phyloP scores from a whole-genome alignment of 2,329 filamentous ascomycete species.

The Tricladium varicosporioides region DNA sequence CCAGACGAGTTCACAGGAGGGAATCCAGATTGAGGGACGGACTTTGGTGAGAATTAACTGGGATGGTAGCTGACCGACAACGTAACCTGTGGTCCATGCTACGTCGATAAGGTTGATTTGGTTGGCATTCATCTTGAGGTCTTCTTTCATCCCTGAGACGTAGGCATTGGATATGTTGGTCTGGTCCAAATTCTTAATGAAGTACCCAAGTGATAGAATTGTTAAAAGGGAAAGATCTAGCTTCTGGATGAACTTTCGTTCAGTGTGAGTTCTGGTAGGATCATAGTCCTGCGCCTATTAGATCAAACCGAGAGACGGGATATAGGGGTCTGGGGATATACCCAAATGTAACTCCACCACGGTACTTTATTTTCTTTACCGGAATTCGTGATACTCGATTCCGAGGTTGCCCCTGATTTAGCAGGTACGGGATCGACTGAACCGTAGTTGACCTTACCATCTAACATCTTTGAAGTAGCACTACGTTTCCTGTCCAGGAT shows the following conservation, averaged over 20 bases:
- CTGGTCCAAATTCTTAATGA: conserved; percentile 31
- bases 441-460: neutral
- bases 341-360: conserved; percentile 31
- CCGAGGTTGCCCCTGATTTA: conserved; percentile 8
- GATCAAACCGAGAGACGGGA: neutral
- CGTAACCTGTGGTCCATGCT: conserved; percentile 54
- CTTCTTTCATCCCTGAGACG: conserved; percentile 46
- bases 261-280: conserved; percentile 17
- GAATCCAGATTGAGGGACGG: conserved; percentile 44
- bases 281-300: conserved; percentile 24
- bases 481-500: neutral
- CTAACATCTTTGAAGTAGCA: neutral
- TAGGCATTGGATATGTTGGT: conserved; percentile 39
- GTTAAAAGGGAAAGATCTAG: conserved; percentile 29
- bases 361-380: conserved; percentile 16
- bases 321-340: conserved; percentile 4
- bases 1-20: conserved; percentile 40
- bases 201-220: conserved; percentile 29
- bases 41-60: conserved; percentile 41
- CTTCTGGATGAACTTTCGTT: conserved; percentile 29
- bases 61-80: conserved; percentile 44
- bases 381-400: conserved; percentile 5
- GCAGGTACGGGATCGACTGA: neutral
- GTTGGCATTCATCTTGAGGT: conserved; percentile 45
- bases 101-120: conserved; percentile 40